Evolutionary conservation across 2,329 filamentous ascomycete species (phyloP).

Genomic region (Aspergillus versicolor): DNA sequence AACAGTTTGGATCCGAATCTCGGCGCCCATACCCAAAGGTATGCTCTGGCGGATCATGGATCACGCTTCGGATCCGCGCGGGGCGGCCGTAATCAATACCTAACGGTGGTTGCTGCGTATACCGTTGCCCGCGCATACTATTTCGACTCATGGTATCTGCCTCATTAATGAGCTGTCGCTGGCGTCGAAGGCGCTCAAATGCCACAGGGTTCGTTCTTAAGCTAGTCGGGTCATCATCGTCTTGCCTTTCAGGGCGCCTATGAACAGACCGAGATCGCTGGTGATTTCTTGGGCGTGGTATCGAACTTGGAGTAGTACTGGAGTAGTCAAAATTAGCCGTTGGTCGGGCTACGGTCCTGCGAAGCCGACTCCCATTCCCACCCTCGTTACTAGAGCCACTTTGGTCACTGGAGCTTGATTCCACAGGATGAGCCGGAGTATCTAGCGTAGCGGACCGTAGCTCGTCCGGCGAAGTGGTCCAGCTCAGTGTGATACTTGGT

Average conservation of each 20-base stretch:
- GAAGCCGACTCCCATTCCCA: constrained; percentile 14
- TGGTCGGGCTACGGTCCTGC: constrained; percentile 18
- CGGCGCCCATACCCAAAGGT: constrained; percentile 29
- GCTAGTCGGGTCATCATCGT: constrained; percentile 25
- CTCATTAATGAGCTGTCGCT: constrained; percentile 37
- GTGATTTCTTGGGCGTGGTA: constrained; percentile 26
- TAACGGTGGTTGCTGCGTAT: constrained; percentile 31
- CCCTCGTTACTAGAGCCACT: constrained; percentile 25
- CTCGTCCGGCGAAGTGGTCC: constrained; percentile 43
- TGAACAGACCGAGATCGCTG: constrained; percentile 37
- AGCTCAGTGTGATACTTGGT: constrained; percentile 36
- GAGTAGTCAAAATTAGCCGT: constrained; percentile 24
- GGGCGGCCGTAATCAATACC: constrained; percentile 36
- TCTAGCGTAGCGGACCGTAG: constrained; percentile 31
- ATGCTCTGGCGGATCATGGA: constrained; percentile 37
- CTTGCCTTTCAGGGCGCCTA: constrained; percentile 30
- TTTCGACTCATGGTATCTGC: constrained; percentile 34
- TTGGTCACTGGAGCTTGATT: constrained; percentile 22
- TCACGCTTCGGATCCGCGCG: constrained; percentile 38
- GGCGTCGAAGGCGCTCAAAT: constrained; percentile 39
- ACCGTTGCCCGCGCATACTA: constrained; percentile 32
- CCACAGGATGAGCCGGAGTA: constrained; percentile 19
- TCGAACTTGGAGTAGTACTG: constrained; percentile 19
- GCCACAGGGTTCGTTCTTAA: constrained; percentile 37
- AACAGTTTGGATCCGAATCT: constrained; percentile 41